These are phyloP conservation scores for Gossypium turneri DNA, from an alignment of 345 rosid species.

Conservation along the genomic window DNA sequence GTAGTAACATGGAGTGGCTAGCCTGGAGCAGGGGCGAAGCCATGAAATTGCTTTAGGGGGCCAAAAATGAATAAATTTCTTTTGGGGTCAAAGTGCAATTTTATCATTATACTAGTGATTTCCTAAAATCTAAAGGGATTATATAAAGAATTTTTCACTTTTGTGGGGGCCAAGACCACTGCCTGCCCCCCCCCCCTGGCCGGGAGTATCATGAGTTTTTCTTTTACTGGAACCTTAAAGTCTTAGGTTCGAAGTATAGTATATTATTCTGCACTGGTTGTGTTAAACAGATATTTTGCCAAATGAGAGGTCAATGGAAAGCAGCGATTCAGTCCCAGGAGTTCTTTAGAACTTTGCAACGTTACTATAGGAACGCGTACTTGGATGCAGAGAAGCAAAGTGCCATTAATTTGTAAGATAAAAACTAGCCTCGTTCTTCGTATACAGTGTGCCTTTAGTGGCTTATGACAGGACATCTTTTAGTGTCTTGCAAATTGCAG, in stretches of 20 bases:
- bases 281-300: conserved; percentile 70
- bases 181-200: no score
- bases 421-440: not conserved
- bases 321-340: conserved; percentile 97
- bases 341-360: conserved; percentile 75
- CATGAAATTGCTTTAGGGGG: no score
- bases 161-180: no score
- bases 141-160: no score
- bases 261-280: conserved; percentile 13
- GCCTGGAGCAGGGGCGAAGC: not conserved
- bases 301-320: conserved; percentile 98
- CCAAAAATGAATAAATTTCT: no score
- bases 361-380: conserved; percentile 89
- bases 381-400: conserved; percentile 89
- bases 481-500: not conserved
- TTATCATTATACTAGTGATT: no score
- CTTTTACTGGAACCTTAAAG: not conserved
- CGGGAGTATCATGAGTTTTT: not conserved
- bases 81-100: no score
- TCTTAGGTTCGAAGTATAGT: not conserved
- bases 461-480: not conserved
- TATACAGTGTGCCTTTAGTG: not conserved
- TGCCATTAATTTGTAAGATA: conserved; percentile 86
- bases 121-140: no score
- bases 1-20: not conserved